Percentiles rank a stretch among this genome's conserved stretches.
Evolutionary conservation across 768 basidiomycete genomes (phyloP).

Genomic region (Boletellus ananiceps): DNA sequence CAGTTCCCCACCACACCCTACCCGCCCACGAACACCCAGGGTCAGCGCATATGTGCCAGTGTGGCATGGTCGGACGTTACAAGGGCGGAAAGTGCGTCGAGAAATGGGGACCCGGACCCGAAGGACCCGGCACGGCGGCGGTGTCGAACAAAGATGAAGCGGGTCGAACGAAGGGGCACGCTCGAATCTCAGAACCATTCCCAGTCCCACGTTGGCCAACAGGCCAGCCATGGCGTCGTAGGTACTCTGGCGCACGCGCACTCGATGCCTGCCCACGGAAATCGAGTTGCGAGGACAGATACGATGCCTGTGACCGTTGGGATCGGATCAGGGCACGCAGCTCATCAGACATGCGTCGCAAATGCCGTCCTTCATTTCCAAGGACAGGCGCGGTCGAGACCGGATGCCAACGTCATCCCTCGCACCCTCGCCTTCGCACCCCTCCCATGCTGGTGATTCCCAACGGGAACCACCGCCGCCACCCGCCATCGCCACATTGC

Average conservation of each 20-base stretch:
- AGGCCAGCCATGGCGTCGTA: slow-evolving; percentile 1
- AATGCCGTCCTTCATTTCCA: slow-evolving; percentile 21
- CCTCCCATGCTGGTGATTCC: slow-evolving; percentile 10
- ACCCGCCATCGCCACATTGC: slow-evolving; percentile 30
- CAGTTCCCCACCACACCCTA: slow-evolving; percentile 13
- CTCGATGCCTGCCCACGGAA: slow-evolving; percentile 18
- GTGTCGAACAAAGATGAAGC: slow-evolving; percentile 86
- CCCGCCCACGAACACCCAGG: slow-evolving; percentile 46
- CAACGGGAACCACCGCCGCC: slow-evolving; percentile 29
- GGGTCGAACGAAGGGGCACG: slow-evolving; percentile 70
- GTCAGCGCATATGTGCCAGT: slow-evolving; percentile 77
- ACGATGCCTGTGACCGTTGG: slow-evolving; percentile 29
- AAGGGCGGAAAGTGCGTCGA: slow-evolving; percentile 85
- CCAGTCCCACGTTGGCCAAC: slow-evolving; percentile 15
- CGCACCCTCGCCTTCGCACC: slow-evolving; percentile 14
- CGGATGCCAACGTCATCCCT: slow-evolving; percentile 24
- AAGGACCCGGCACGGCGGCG: slow-evolving; percentile 77
- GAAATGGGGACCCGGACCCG: slow-evolving; percentile 83
- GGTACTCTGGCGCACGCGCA: slow-evolving; percentile 17
- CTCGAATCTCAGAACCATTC: slow-evolving; percentile 39
- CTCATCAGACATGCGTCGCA: slow-evolving; percentile 22
- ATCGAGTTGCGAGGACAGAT: slow-evolving; percentile 25
- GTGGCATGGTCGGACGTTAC: slow-evolving; percentile 68
- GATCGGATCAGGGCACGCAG: slow-evolving; percentile 26
- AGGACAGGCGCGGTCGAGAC: slow-evolving; percentile 27